Conservation (phyloP, 2,329 filamentous ascomycete genomes). For the Orbilia ellipsospora region DNA sequence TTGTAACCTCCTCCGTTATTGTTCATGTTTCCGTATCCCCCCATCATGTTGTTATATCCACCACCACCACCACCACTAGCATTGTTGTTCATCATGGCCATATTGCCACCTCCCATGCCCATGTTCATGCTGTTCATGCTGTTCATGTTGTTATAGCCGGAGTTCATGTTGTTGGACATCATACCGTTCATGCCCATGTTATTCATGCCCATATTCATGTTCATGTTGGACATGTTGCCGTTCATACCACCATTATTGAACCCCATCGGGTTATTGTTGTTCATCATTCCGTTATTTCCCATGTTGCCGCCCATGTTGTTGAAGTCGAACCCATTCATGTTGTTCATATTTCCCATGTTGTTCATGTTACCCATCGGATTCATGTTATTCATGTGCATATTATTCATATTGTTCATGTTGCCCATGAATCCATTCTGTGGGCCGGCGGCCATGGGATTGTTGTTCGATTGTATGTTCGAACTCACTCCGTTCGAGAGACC, state of each 20-base stretch:
- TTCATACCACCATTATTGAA: constrained; percentile 62
- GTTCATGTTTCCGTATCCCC: constrained; percentile 61
- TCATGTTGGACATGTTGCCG: constrained; percentile 62
- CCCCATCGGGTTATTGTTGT: constrained; percentile 62
- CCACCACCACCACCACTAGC: constrained; percentile 1
- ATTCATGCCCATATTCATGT: constrained; percentile 60
- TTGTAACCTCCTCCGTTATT: constrained; percentile 46
- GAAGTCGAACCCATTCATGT: constrained; percentile 28
- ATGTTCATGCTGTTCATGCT: constrained; percentile 62
- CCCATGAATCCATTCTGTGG: constrained; percentile 52
- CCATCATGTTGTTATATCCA: constrained; percentile 57
- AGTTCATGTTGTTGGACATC: constrained; percentile 54
- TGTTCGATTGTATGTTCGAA: constrained; percentile 38
- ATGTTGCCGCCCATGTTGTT: constrained; percentile 59
- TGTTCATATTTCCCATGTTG: constrained; percentile 26
- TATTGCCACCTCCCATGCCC: constrained; percentile 56
- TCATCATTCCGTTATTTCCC: constrained; percentile 61
- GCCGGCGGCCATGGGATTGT: constrained; percentile 60
- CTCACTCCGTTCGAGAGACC: constrained; percentile 28
- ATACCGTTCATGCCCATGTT: constrained; percentile 62
- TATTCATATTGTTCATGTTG: constrained; percentile 53
- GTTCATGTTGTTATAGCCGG: constrained; percentile 58
- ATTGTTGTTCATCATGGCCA: constrained; percentile 19
- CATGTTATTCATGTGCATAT: constrained; percentile 49
- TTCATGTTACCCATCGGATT: constrained; percentile 42